Percentiles rank a stretch among this genome's conserved stretches.
These are phyloP conservation scores for Volutella citrinella DNA, from an alignment of 2,329 filamentous ascomycete genomes.

Conservation along the genomic window DNA sequence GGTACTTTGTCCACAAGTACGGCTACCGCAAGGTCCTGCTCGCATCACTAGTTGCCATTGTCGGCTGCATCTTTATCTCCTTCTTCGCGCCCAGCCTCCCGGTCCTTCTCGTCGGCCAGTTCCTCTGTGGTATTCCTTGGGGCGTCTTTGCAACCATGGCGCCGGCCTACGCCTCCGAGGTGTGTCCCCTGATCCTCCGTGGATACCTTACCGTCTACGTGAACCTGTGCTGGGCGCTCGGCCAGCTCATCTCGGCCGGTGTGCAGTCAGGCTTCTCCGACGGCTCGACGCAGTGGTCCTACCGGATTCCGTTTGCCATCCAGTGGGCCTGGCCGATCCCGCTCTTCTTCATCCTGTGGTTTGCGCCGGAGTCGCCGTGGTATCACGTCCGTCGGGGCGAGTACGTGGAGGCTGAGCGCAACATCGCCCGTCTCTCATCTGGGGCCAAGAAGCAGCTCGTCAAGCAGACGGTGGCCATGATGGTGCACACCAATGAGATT, in stretches of 20 bases:
- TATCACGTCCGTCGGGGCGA: constrained; percentile 37
- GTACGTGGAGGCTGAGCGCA: constrained; percentile 31
- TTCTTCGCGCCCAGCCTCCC: constrained; percentile 41
- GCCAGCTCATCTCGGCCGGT: constrained; percentile 41
- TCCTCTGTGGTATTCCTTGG: constrained; percentile 46
- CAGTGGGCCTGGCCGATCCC: constrained; percentile 48
- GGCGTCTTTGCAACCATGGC: constrained; percentile 43
- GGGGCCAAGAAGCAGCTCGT: constrained; percentile 26
- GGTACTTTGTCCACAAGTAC: constrained; percentile 40
- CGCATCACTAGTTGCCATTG: constrained; percentile 35
- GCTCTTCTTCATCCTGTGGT: constrained; percentile 35
- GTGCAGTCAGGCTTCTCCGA: constrained; percentile 24
- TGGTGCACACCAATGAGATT: constrained; percentile 40
- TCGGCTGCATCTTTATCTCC: constrained; percentile 42
- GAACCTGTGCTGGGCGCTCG: constrained; percentile 47
- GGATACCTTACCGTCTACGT: constrained; percentile 44
- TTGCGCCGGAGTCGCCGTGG: constrained; percentile 48
- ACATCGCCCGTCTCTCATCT: constrained; percentile 29
- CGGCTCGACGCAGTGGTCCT: constrained; percentile 39
- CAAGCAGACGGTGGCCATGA: constrained; percentile 36
- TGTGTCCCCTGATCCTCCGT: constrained; percentile 36
- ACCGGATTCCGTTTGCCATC: constrained; percentile 44
- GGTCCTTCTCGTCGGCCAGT: constrained; percentile 39
- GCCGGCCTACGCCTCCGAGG: constrained; percentile 46
- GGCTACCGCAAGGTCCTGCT: constrained; percentile 45